Evolutionary conservation across 306 rosid genomes (phyloP).

Genomic region (Acacia melanoxylon): DNA sequence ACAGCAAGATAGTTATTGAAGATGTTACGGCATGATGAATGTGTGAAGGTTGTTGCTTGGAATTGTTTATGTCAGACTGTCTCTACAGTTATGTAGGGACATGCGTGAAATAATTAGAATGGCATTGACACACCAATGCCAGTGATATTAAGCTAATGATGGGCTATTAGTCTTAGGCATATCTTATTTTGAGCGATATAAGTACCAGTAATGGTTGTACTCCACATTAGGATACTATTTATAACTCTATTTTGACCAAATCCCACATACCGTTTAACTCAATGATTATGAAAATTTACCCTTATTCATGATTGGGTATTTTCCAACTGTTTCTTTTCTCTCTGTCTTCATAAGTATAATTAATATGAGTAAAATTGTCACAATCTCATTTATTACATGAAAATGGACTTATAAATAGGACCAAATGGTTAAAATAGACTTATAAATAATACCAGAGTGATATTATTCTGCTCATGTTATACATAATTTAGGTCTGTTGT

Average conservation of each 20-base stretch:
- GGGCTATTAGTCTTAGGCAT: background rate
- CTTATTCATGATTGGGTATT: no score
- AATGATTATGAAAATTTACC: no score
- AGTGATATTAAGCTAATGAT: background rate
- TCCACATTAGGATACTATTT: no score
- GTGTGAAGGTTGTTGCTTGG: background rate
- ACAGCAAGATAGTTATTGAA: background rate
- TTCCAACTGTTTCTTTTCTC: no score
- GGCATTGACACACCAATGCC: background rate
- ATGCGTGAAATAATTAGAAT: background rate
- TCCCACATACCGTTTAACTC: no score
- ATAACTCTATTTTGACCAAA: no score
- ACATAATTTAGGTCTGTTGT: background rate
- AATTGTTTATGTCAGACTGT: background rate
- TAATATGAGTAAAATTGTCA: no score
- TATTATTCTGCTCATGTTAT: background rate
- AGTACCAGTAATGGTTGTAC: background rate
- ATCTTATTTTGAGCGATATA: background rate
- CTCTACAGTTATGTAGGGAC: background rate
- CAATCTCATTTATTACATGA: no score
- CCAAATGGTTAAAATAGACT: no score
- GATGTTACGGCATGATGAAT: background rate
- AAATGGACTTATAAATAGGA: no score
- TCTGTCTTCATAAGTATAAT: no score
- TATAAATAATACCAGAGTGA: no score